Evolutionary conservation across 1,284 basidiomycete species (phyloP), one percentile per base, ranked within the genome.

Genomic region (Ustilago loliicola): DNA sequence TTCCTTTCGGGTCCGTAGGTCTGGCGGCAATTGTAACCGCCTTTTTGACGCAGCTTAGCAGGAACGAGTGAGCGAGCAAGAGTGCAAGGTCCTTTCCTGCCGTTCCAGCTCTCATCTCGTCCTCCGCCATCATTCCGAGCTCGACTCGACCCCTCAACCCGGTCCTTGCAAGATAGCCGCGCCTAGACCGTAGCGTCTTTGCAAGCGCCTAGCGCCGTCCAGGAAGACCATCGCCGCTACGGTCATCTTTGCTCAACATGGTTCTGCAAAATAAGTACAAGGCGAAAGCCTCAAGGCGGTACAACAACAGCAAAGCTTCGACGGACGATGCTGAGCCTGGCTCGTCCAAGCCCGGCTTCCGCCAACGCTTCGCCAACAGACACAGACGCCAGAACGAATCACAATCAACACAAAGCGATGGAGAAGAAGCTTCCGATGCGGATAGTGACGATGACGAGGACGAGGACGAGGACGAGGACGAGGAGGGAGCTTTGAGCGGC

Each of bases 231-330:
- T 25, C 48, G 34, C 23, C 27, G 56, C 42, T 48, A 58, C 55
- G 48, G 29, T 42, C 60, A 30, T 9, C 13, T 21, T 10, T 13
- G 6, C 32, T 9, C 32, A 65, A 27, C 1, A 86, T 86, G 85
- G 84, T 85, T 36, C 66, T 86, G 42, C 85, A 86, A 42, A 85
- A 86, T 74, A 86, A 85, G 59, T 85, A 81, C 83, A 86, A 86
- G 59, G 85, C 85, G 15, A 75, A 80, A 29, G 85, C 85, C 3
- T 85, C 83, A 36, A 60, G 81, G 40, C 67, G 77, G 15, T 85
- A 86, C 73, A 73, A 84, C 29, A 64, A 72, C 19, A 34, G 34
- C 36, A 66, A 76, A 25, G 59, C 45, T 3, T 59, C 67, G 9
- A 42, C 59, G 11, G 54, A 65, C 29, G 58, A 70, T 13, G 47